These are phyloP conservation scores for Ophiocordyceps sinensis DNA, from an alignment of 2,329 filamentous ascomycete species.

Conservation along the genomic window DNA sequence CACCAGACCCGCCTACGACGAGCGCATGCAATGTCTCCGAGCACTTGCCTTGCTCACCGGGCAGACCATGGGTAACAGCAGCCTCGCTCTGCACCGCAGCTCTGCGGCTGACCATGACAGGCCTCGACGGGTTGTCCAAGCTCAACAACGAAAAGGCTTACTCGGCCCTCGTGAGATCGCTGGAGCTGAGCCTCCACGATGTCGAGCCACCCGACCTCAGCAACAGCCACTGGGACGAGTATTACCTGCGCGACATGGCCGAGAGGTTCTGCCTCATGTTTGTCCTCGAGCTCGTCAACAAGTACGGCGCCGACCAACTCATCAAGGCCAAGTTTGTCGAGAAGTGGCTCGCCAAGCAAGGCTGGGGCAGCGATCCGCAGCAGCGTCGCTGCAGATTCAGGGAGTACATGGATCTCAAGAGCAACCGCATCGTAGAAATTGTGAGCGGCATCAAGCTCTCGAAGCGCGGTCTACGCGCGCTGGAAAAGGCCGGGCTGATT, in stretches of 20 bases:
- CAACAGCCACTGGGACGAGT: constrained; percentile 47
- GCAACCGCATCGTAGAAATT: constrained; percentile 38
- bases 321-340: constrained; percentile 52
- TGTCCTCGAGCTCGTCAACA: constrained; percentile 41
- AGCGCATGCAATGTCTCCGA: constrained; percentile 40
- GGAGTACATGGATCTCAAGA: constrained; percentile 31
- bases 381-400: constrained; percentile 39
- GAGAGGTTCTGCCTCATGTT: constrained; percentile 48
- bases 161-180: constrained; percentile 42
- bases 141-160: constrained; percentile 37
- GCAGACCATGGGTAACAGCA: constrained; percentile 16
- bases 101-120: constrained; percentile 12
- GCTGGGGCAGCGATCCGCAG: constrained; percentile 45
- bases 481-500: constrained; percentile 34
- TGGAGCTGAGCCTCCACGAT: constrained; percentile 40
- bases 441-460: constrained; percentile 33
- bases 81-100: not conserved
- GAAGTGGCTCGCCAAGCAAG: constrained; percentile 60
- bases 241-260: constrained; percentile 43
- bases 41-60: constrained; percentile 40
- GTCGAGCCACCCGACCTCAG: constrained; percentile 34
- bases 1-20: constrained; percentile 42
- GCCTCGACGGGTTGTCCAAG: constrained; percentile 24
- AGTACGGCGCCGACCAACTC: constrained; percentile 41
- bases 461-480: constrained; percentile 33